Evolutionary conservation across 2,329 filamentous ascomycete species (phyloP).

Genomic region (Coniochaeta ligniaria): DNA sequence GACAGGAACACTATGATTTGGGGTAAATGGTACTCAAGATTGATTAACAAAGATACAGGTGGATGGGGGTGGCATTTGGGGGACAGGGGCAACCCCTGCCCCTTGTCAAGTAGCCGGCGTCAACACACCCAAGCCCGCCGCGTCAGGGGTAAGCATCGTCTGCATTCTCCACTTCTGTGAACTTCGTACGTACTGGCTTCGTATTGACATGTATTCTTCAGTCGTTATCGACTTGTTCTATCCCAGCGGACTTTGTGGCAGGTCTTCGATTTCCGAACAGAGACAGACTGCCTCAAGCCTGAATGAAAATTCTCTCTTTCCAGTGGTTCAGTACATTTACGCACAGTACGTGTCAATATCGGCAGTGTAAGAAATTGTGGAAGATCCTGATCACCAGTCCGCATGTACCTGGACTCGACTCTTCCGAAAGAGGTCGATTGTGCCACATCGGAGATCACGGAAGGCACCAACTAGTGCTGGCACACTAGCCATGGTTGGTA

Average conservation of each 20-base stretch:
- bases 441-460: not conserved
- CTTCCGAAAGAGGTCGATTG: not conserved
- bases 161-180: not conserved
- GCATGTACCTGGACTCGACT: not conserved
- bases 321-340: not conserved
- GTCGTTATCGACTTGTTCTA: not conserved
- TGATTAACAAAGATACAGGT: not conserved
- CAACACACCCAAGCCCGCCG: not conserved
- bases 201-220: not conserved
- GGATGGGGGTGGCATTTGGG: not conserved
- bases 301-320: not conserved
- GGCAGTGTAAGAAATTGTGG: not conserved
- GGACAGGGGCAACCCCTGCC: not conserved
- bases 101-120: not conserved
- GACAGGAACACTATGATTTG: not conserved
- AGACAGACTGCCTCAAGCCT: not conserved
- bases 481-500: not conserved
- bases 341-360: not conserved
- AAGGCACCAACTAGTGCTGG: not conserved
- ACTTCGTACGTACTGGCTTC: not conserved
- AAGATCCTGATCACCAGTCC: too few relatives aligned
- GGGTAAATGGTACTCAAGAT: not conserved
- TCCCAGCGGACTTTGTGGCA: not conserved
- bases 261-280: not conserved
- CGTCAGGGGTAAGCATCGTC: not conserved